A percentile compares a stretch with the other conserved stretches of the same genome.
These are phyloP conservation scores for Rubia yunnanensis DNA, from an alignment of 257 asterid genomes.

Conservation along the genomic window DNA sequence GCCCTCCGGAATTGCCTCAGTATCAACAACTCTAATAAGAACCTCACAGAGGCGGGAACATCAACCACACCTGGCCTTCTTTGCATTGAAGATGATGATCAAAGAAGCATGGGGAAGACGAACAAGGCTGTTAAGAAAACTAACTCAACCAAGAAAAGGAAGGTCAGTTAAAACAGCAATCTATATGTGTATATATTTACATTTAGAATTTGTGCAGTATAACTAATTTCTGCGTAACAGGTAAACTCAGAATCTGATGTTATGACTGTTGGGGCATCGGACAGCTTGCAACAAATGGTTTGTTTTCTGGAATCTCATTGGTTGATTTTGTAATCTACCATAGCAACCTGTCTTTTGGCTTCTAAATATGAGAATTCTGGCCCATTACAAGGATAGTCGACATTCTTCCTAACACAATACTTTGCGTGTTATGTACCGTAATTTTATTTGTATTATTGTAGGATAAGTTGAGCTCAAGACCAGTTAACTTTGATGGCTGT, in stretches of 20 bases:
- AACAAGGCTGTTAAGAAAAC: constrained; percentile 57
- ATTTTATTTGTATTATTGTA: constrained; percentile 9
- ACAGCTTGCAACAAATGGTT: constrained; percentile 82
- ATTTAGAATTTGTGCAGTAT: not conserved
- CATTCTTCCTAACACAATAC: too few species aligned
- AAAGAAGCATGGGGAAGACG: constrained; percentile 62
- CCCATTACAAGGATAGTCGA: not conserved
- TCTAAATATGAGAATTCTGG: too few species aligned
- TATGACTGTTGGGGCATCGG: constrained; percentile 55
- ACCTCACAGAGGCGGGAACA: constrained; percentile 58
- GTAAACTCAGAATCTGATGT: constrained; percentile 62
- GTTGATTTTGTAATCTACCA: constrained; percentile 5
- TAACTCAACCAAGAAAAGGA: constrained; percentile 61
- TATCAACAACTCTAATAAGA: constrained; percentile 59
- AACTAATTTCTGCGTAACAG: constrained; percentile 32
- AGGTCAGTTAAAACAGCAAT: constrained; percentile 42
- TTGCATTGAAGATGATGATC: constrained; percentile 69
- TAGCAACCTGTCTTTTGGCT: not conserved
- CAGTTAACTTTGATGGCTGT: constrained; percentile 69
- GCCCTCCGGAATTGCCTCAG: constrained; percentile 69
- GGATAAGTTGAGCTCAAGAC: constrained; percentile 78
- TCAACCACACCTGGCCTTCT: constrained; percentile 65
- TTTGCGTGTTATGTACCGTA: not conserved
- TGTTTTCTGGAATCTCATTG: constrained; percentile 21
- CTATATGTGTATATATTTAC: not conserved